Evolutionary conservation across 2,329 filamentous ascomycete genomes (phyloP).

Genomic region (Geosmithia putterillii): DNA sequence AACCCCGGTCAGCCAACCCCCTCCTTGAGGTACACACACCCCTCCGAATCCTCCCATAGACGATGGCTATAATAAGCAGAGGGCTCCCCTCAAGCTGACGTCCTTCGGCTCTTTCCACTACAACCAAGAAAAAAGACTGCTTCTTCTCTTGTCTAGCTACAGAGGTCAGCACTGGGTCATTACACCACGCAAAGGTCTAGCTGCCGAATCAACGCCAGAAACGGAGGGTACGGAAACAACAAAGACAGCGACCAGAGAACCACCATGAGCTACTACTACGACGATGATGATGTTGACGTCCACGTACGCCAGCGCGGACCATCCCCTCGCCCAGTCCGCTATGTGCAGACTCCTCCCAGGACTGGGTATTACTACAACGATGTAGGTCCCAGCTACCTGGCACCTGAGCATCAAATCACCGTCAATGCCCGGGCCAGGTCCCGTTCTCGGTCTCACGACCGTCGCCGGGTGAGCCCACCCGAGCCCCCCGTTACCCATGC

Average conservation of each 20-base stretch:
- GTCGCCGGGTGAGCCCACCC: slow-evolving; percentile 29
- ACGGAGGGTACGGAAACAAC: background rate
- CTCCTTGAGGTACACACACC: too few relatives aligned
- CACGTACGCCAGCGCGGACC: slow-evolving; percentile 28
- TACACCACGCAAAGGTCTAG: background rate
- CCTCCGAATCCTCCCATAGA: background rate
- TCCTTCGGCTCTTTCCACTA: background rate
- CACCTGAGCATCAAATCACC: slow-evolving; percentile 31
- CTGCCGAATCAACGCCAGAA: background rate
- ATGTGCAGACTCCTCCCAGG: slow-evolving; percentile 28
- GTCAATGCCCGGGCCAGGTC: slow-evolving; percentile 27
- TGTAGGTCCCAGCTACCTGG: slow-evolving; percentile 26
- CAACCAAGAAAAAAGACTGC: background rate
- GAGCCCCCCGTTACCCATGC: slow-evolving; percentile 13
- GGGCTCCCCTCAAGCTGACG: background rate
- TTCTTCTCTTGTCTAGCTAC: background rate
- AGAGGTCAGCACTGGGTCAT: background rate
- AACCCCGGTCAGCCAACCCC: background rate
- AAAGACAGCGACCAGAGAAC: background rate
- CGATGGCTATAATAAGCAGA: background rate
- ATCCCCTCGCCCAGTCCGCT: slow-evolving; percentile 29
- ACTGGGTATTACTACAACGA: slow-evolving; percentile 27
- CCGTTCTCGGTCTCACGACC: slow-evolving; percentile 31
- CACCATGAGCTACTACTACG: slow-evolving; percentile 29
- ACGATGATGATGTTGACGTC: slow-evolving; percentile 44